Evolutionary conservation across 1,284 basidiomycete species (phyloP).

Genomic region (Rugosomyces carneus): DNA sequence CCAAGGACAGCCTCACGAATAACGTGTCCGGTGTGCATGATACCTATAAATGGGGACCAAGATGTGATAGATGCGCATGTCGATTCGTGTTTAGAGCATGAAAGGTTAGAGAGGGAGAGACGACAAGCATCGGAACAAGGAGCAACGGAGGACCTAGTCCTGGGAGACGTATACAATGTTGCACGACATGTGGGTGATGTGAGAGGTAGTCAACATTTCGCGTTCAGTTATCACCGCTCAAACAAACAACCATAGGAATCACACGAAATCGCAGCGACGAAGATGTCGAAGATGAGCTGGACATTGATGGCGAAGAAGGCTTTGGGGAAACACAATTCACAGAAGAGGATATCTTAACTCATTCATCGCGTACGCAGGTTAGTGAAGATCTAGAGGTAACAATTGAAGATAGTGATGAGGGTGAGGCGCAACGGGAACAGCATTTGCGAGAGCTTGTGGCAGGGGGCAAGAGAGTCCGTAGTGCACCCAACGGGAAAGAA

Average conservation of each 20-base stretch:
- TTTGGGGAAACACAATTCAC: constrained; percentile 71
- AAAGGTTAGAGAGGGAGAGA: constrained; percentile 39
- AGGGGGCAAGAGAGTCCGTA: constrained; percentile 39
- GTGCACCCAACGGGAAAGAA: constrained; percentile 27
- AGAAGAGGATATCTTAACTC: constrained; percentile 56
- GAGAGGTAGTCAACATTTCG: no score
- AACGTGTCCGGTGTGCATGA: constrained; percentile 62
- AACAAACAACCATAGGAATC: no score
- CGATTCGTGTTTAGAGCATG: constrained; percentile 64
- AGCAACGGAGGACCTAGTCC: constrained; percentile 28
- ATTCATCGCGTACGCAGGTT: constrained; percentile 16
- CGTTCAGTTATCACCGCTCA: no score
- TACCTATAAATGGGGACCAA: constrained; percentile 51
- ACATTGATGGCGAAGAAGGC: constrained; percentile 70
- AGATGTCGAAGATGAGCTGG: constrained; percentile 72
- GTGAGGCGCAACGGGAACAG: constrained; percentile 23
- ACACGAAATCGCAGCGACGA: constrained; percentile 46
- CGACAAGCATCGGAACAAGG: constrained; percentile 26
- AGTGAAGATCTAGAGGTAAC: constrained; percentile 38
- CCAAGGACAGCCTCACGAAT: constrained; percentile 30
- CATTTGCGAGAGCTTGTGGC: constrained; percentile 46
- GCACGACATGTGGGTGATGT: no score
- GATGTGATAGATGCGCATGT: constrained; percentile 74
- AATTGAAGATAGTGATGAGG: constrained; percentile 31
- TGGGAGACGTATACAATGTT: constrained; percentile 30